Conservation (phyloP, 1,284 basidiomycete genomes). For the Singerocomus inundabilis region DNA sequence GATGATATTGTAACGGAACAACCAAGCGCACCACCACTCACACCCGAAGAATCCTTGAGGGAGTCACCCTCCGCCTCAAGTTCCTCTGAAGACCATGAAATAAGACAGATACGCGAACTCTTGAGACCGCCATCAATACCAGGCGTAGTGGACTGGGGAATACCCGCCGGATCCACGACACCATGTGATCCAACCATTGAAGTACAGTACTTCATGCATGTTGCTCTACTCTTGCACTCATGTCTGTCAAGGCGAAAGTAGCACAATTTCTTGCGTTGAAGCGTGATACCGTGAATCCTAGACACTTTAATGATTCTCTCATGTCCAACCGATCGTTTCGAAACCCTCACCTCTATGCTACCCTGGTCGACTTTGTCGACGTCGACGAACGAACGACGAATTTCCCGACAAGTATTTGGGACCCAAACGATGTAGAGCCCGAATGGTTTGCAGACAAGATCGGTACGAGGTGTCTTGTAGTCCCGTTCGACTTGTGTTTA, state of each 20-base stretch:
- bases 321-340: slow-evolving; percentile 88
- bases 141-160: slow-evolving; percentile 74
- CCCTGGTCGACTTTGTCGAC: slow-evolving; percentile 88
- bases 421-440: slow-evolving; percentile 55
- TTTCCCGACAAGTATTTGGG: slow-evolving; percentile 72
- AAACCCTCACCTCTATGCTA: slow-evolving; percentile 92
- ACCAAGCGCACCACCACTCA: slow-evolving; percentile 2
- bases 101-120: slow-evolving; percentile 51
- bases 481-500: slow-evolving; percentile 22
- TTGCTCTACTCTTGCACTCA: background rate
- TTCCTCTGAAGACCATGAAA: slow-evolving; percentile 25
- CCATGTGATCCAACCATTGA: slow-evolving; percentile 60
- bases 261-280: slow-evolving; percentile 75
- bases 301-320: slow-evolving; percentile 93
- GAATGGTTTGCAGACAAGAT: slow-evolving; percentile 72
- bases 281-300: slow-evolving; percentile 55
- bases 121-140: slow-evolving; percentile 63
- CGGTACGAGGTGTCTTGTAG: slow-evolving; percentile 44
- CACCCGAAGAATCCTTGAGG: slow-evolving; percentile 13
- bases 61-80: slow-evolving; percentile 17
- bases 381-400: slow-evolving; percentile 84
- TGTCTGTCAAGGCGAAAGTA: slow-evolving; percentile 63
- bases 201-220: slow-evolving; percentile 40
- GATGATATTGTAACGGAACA: slow-evolving; percentile 37
- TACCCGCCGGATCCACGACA: slow-evolving; percentile 58